Evolutionary conservation across 2,329 filamentous ascomycete genomes (phyloP).

Genomic region (Diaporthe vexans): DNA sequence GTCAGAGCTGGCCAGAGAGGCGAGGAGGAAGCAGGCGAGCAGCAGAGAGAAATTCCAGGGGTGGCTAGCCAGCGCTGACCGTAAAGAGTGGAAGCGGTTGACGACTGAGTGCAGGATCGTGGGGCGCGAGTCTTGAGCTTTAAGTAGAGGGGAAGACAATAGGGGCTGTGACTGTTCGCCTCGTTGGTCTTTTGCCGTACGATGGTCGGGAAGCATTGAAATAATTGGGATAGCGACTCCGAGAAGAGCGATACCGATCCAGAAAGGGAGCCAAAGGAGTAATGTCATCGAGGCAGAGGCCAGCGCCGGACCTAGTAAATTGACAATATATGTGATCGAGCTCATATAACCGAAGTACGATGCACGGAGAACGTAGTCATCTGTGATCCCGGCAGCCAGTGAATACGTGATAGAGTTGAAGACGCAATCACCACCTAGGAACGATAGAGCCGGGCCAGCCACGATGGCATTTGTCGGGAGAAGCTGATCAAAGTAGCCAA

Average conservation of each 20-base stretch:
- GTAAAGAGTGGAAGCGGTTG: conserved; percentile 50
- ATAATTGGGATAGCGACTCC: conserved; percentile 52
- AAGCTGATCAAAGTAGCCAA: conserved; percentile 54
- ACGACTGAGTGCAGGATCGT: conserved; percentile 46
- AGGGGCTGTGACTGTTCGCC: conserved; percentile 56
- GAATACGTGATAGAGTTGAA: conserved; percentile 65
- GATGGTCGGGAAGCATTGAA: conserved; percentile 47
- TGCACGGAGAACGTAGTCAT: conserved; percentile 58
- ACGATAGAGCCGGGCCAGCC: conserved; percentile 57
- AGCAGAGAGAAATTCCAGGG: conserved; percentile 59
- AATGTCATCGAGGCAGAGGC: conserved; percentile 61
- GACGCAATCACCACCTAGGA: conserved; percentile 65
- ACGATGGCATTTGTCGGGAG: conserved; percentile 57
- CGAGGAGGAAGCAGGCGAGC: conserved; percentile 61
- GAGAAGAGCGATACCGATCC: conserved; percentile 55
- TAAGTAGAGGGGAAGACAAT: conserved; percentile 55
- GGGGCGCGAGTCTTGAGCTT: conserved; percentile 50
- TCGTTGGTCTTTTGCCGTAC: conserved; percentile 31
- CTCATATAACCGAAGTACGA: conserved; percentile 66
- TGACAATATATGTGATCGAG: conserved; percentile 62
- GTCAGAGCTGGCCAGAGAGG: conserved; percentile 64
- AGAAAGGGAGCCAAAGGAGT: conserved; percentile 60
- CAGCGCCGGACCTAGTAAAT: conserved; percentile 60
- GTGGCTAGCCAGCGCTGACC: conserved; percentile 52
- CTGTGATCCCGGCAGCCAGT: conserved; percentile 59